Conservation (phyloP, 768 basidiomycete genomes). For the Mrakia hoshinonis region DNA sequence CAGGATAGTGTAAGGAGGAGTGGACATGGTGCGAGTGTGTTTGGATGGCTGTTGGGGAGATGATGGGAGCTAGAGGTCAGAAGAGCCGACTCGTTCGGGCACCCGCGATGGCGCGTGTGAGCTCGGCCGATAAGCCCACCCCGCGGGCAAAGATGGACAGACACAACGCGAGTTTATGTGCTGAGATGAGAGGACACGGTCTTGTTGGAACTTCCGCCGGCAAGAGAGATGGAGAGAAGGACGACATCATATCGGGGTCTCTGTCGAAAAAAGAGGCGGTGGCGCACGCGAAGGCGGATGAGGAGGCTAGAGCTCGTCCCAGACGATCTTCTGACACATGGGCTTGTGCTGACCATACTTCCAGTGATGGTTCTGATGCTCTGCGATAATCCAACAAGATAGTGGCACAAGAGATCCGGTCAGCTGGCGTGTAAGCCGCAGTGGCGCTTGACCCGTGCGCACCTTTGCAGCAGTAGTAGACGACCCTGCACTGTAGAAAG, state of each 20-base stretch:
- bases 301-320: neutral
- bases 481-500: neutral
- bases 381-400: neutral
- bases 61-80: too few relatives aligned
- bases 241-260: neutral
- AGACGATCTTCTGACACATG: neutral
- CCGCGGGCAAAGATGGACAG: too few relatives aligned
- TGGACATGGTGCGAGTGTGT: neutral
- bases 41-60: too few relatives aligned
- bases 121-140: too few relatives aligned
- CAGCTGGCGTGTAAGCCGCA: neutral
- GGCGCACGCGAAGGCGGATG: neutral
- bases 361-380: neutral
- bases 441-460: neutral
- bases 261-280: neutral
- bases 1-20: conserved; percentile 29
- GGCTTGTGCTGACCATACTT: neutral
- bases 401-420: neutral
- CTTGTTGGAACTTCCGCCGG: too few relatives aligned
- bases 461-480: neutral
- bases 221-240: neutral
- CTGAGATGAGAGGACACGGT: too few relatives aligned
- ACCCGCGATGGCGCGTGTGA: too few relatives aligned
- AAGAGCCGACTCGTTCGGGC: too few relatives aligned
- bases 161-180: too few relatives aligned